A percentile compares a stretch with the other conserved stretches of the same genome.
Conservation (phyloP, 2,329 filamentous ascomycete species). For the Elsinoe necatrix region DNA sequence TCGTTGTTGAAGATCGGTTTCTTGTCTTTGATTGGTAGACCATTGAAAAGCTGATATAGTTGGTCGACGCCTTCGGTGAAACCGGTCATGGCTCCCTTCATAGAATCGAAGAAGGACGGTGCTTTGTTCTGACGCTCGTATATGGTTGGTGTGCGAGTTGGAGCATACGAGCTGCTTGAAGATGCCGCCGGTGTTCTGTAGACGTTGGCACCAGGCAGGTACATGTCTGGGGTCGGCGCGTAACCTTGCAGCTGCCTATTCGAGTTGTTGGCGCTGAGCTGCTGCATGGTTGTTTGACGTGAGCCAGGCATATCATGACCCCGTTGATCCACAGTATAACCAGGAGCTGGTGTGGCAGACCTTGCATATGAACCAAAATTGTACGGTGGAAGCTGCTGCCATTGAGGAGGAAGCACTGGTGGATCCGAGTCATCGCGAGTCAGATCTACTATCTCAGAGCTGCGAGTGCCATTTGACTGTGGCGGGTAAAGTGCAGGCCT, state of each 20-base stretch:
- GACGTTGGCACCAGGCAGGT: not conserved
- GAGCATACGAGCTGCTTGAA: not conserved
- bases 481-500: not conserved
- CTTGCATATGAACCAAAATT: slow-evolving; percentile 2
- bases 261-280: not conserved
- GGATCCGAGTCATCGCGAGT: slow-evolving; percentile 2
- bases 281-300: not conserved
- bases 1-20: slow-evolving; percentile 16
- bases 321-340: not conserved
- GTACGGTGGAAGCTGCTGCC: not conserved
- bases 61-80: not conserved
- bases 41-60: not conserved
- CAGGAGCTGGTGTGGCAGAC: no score
- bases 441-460: slow-evolving; percentile 9
- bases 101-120: not conserved
- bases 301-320: not conserved
- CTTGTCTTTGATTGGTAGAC: not conserved
- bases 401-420: not conserved
- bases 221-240: not conserved
- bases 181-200: not conserved
- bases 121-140: not conserved
- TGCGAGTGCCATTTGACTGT: not conserved
- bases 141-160: not conserved
- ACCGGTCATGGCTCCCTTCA: not conserved
- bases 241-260: no score